Percentiles rank a stretch among this genome's conserved stretches.
These are phyloP conservation scores for Chytridiales sp. DNA, from an alignment of 371 early-diverging fungal species.

Conservation along the genomic window DNA sequence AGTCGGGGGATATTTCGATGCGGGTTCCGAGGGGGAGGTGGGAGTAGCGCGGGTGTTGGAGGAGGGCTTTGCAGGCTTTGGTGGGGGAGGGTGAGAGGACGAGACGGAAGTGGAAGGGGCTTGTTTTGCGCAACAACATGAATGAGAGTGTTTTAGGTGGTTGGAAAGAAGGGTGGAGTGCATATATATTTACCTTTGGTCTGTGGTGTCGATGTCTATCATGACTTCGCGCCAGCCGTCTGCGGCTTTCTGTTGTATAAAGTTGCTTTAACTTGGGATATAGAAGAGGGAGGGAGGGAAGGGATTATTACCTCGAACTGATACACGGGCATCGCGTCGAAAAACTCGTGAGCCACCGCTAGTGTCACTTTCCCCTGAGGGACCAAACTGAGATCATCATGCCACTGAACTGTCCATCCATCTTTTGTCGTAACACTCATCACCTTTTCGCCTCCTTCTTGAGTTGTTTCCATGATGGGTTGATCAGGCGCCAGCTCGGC, in stretches of 20 bases:
- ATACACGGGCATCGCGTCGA: constrained; percentile 93
- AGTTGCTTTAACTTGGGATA: too few relatives aligned
- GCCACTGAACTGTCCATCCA: constrained; percentile 68
- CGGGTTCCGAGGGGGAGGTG: constrained; percentile 61
- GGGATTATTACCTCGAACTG: constrained; percentile 65
- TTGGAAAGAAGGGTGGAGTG: neutral
- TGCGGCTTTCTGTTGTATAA: constrained; percentile 53
- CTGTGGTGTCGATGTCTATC: constrained; percentile 76
- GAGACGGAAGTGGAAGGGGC: constrained; percentile 73
- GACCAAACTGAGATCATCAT: constrained; percentile 69
- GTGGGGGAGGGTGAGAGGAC: constrained; percentile 72
- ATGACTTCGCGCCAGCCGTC: constrained; percentile 88
- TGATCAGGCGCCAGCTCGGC: constrained; percentile 21
- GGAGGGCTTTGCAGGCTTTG: constrained; percentile 58
- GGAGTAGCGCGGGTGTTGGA: constrained; percentile 25
- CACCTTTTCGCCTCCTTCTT: constrained; percentile 33
- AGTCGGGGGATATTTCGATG: constrained; percentile 85
- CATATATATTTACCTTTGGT: constrained; percentile 44
- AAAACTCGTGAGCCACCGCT: constrained; percentile 90
- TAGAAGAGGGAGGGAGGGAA: neutral
- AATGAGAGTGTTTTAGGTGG: neutral
- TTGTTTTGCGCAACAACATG: constrained; percentile 16
- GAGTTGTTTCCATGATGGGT: too few relatives aligned
- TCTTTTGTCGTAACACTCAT: constrained; percentile 28
- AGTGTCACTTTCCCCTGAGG: constrained; percentile 57